A percentile compares a stretch with the other conserved stretches of the same genome.
These are phyloP conservation scores for Fusarium sacchari DNA, from an alignment of 2,329 filamentous ascomycete genomes.

Conservation along the genomic window DNA sequence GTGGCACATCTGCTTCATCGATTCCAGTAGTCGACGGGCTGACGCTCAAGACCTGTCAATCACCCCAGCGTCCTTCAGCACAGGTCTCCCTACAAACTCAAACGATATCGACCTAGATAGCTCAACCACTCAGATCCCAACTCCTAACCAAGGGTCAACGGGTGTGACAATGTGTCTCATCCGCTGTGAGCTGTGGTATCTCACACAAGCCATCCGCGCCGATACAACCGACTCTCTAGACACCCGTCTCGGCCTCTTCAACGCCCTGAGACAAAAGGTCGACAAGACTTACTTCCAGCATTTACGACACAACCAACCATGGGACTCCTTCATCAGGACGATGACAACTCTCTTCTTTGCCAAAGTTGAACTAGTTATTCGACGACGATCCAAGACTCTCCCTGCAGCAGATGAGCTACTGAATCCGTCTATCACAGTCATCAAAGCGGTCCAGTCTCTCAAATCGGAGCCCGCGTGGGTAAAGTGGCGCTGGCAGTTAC, in stretches of 20 bases:
- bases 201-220: slow-evolving; percentile 29
- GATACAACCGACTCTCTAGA: slow-evolving; percentile 6
- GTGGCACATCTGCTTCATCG: slow-evolving; percentile 47
- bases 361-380: slow-evolving; percentile 41
- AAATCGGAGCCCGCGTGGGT: slow-evolving; percentile 35
- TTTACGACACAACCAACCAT: neutral
- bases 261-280: slow-evolving; percentile 18
- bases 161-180: slow-evolving; percentile 35
- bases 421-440: slow-evolving; percentile 18
- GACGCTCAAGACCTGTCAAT: slow-evolving; percentile 32
- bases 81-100: slow-evolving; percentile 54
- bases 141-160: neutral
- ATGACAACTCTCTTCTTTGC: slow-evolving; percentile 43
- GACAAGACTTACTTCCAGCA: slow-evolving; percentile 17
- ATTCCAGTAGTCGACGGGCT: slow-evolving; percentile 31
- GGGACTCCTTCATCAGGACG: slow-evolving; percentile 31
- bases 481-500: slow-evolving; percentile 46
- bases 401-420: neutral
- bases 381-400: slow-evolving; percentile 5
- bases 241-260: slow-evolving; percentile 17
- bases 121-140: neutral
- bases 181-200: slow-evolving; percentile 43
- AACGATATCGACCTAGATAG: slow-evolving; percentile 47
- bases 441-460: slow-evolving; percentile 38
- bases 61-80: slow-evolving; percentile 49